A percentile compares a stretch with the other conserved stretches of the same genome.
These are phyloP conservation scores for Eucalyptus fibrosa DNA, from an alignment of 345 rosid species.

Conservation along the genomic window DNA sequence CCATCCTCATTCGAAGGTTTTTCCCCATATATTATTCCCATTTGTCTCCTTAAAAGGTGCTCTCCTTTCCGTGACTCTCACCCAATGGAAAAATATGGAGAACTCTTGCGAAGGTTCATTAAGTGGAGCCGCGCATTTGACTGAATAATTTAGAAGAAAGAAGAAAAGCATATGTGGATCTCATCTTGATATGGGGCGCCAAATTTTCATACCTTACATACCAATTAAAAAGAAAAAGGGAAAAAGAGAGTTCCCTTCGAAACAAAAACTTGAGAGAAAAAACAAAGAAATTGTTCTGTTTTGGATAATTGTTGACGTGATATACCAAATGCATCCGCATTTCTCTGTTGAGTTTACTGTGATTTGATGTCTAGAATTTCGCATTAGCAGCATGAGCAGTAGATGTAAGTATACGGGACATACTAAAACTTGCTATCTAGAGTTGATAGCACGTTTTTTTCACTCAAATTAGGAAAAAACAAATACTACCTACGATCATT, in stretches of 20 bases:
- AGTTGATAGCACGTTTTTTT: background rate
- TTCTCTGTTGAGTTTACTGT: background rate
- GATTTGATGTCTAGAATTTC: background rate
- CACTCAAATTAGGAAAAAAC: background rate
- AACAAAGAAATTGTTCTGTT: background rate
- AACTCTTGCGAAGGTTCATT: background rate
- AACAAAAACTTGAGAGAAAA: background rate
- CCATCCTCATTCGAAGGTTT: background rate
- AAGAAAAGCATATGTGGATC: background rate
- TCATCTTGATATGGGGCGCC: background rate
- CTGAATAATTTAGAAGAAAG: background rate
- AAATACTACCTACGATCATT: background rate
- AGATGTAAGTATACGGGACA: background rate
- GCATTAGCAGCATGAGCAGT: background rate
- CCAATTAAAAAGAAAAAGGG: background rate
- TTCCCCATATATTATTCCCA: background rate
- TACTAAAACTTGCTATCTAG: background rate
- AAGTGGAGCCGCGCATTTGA: background rate
- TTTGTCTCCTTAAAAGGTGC: background rate
- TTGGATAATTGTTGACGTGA: background rate
- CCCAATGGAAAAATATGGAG: background rate
- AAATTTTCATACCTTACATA: background rate
- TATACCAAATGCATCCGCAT: background rate
- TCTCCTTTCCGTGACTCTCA: background rate
- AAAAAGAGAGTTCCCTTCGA: background rate